Base-by-base conservation (phyloP, 495 filamentous ascomycete genomes). In the Podospora conica region DNA sequence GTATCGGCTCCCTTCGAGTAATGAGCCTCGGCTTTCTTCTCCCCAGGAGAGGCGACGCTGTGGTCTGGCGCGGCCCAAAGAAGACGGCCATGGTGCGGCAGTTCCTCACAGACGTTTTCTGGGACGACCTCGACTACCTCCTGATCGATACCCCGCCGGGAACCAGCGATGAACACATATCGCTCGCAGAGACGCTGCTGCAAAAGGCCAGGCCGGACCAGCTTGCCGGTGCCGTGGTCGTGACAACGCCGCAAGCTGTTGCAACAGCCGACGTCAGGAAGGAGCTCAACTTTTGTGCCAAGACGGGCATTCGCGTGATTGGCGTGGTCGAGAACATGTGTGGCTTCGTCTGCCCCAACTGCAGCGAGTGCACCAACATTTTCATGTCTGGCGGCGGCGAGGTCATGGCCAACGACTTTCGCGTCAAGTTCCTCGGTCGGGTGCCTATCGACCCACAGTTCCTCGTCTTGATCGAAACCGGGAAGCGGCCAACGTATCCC, bases 1-100 rank as follows among this genome's bases (percentile, higher is more conserved):
- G 79, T 18, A 76, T 84, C 53, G 91, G 91, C 20, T 82, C 89
- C 21, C 86, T 97, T 40, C 84, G 86, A 64, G 93, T 91, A 79
- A 97, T 98, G 90, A 96, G 91, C 60, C 85, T 98, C 1, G 95
- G 92, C 24, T 97, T 98, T 74, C 84, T 98, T 23, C 85, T 98
- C 15, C 87, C 87, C 29, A 83, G 88, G 60, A 83, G 94, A 70
- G 90, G 88, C 66, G 92, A 96, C 70, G 93, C 93, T 3, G 92
- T 98, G 1, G 92, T 98, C 64, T 98, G 95, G 95, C 87, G 95
- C 57, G 95, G 95, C 0, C 95, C 95, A 1, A 98, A 98, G 79
- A 98, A 98, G 79, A 98, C 96, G 9, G 96, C 96, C 28, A 98
- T 98, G 95, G 93, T 98, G 54, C 88, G 91, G 29, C 95, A 98